Base-by-base conservation (phyloP, 2,329 filamentous ascomycete genomes). In the Phaeoacremonium minimum region DNA sequence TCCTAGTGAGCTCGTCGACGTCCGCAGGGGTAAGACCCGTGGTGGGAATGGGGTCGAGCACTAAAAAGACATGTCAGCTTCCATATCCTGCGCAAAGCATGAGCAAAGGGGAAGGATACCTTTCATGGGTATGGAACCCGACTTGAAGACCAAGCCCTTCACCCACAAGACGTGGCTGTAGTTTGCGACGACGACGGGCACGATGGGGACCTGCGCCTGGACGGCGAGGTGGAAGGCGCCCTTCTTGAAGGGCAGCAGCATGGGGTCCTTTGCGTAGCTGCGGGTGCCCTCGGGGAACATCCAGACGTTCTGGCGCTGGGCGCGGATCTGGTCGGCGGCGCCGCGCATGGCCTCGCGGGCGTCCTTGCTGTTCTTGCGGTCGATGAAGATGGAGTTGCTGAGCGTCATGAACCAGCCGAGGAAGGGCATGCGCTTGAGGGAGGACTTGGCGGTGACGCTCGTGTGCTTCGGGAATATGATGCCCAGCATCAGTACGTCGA, bases 171-270 rank as follows among this genome's bases (percentile, higher is more conserved):
- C 56, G 55, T 88, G 77, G 49, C 82, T 82, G 60, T 91, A 91
- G 63, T 89, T 90, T 56, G 85, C 85, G 18, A 80, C 77, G 32
- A 89, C 83, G 22, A 94, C 75, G 0, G 93, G 93, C 4, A 98
- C 83, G 51, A 98, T 87, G 17, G 90, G 90, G 6, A 96, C 93
- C 47, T 88, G 85, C 3, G 91, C 91, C 70, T 97, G 87, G 15
- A 98, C 79, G 31, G 93, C 93, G 20, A 98, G 75, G 61, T 98
- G 91, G 64, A 98, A 98, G 32, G 91, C 93, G 41, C 93, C 93
- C 71, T 98, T 98, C 69, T 98, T 98, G 74, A 97, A 98, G n/a
- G 89, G 87, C 37, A 97, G 70, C 51, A 98, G 66, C 41, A 75
- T 77, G 2, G 93, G 86, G 37, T 90, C 82, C 50, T 84, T 79